A percentile compares a stretch with the other conserved stretches of the same genome.
Conservation (phyloP, 148 eudicot species). For the Rhododendron mucronatum region DNA sequence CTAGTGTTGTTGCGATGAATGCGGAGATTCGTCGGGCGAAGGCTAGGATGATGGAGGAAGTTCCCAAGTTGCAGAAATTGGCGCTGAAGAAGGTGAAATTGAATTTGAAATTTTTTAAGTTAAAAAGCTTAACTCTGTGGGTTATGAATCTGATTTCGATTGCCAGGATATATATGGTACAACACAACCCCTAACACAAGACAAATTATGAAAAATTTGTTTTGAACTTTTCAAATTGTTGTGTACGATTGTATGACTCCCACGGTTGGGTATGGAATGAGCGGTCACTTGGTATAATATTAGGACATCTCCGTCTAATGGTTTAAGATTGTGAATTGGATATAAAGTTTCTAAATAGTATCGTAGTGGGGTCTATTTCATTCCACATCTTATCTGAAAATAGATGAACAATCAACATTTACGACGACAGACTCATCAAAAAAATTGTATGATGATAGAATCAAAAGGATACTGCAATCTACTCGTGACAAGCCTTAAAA, state of each 20-base stretch:
- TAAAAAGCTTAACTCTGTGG: neutral
- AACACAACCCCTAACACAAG: neutral
- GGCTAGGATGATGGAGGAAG: conserved; percentile 66
- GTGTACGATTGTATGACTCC: neutral
- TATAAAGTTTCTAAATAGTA: neutral
- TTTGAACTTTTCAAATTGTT: neutral
- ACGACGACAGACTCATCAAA: neutral
- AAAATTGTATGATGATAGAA: too few relatives aligned
- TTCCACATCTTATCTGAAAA: neutral
- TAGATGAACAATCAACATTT: neutral
- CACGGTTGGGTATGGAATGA: neutral
- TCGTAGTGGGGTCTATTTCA: neutral
- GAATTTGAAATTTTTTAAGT: neutral
- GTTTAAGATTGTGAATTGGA: neutral
- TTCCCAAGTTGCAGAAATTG: conserved; percentile 82
- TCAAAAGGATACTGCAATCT: too few relatives aligned
- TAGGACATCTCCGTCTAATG: neutral
- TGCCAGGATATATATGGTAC: neutral
- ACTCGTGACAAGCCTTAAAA: too few relatives aligned
- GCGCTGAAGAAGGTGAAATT: conserved; percentile 74
- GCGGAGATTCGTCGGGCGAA: conserved; percentile 92
- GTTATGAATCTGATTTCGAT: neutral
- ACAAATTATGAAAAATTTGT: neutral
- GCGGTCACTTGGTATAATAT: neutral
- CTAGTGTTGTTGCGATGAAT: conserved; percentile 68